phyloP scores from a whole-genome alignment of 495 filamentous ascomycete species.

The Aspergillus bertholletiae region DNA sequence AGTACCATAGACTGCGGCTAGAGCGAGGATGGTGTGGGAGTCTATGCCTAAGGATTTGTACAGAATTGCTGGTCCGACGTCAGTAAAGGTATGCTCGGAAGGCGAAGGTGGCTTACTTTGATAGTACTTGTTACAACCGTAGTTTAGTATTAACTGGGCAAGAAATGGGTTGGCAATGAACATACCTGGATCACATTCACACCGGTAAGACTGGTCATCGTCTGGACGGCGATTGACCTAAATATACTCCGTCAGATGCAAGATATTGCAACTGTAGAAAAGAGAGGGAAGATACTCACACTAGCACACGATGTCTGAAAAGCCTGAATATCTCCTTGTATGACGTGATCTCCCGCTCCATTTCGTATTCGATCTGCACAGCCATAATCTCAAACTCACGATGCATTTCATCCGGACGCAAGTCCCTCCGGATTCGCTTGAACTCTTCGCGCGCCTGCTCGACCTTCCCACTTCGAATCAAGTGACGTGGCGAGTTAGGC shows the following conservation, averaged over 20 bases:
- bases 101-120: conserved; percentile 37
- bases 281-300: conserved; percentile 24
- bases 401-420: conserved; percentile 43
- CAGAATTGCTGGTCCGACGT: conserved; percentile 34
- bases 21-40: conserved; percentile 46
- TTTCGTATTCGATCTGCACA: conserved; percentile 59
- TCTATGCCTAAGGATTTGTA: conserved; percentile 55
- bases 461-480: conserved; percentile 50
- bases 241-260: neutral
- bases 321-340: conserved; percentile 50
- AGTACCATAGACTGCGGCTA: conserved; percentile 56
- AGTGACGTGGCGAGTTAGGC: conserved; percentile 55
- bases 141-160: neutral
- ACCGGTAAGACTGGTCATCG: conserved; percentile 55
- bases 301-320: conserved; percentile 49
- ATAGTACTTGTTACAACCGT: conserved; percentile 36
- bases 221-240: conserved; percentile 55
- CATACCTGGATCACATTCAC: conserved; percentile 52
- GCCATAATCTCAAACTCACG: conserved; percentile 55
- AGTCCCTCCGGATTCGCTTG: conserved; percentile 44
- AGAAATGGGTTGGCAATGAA: neutral
- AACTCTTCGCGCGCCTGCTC: conserved; percentile 50
- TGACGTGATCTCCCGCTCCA: conserved; percentile 51
- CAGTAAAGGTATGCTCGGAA: neutral
- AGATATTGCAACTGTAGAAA: neutral